Base-by-base conservation (phyloP, 2,329 filamentous ascomycete species). In the Metarhizium humberi region DNA sequence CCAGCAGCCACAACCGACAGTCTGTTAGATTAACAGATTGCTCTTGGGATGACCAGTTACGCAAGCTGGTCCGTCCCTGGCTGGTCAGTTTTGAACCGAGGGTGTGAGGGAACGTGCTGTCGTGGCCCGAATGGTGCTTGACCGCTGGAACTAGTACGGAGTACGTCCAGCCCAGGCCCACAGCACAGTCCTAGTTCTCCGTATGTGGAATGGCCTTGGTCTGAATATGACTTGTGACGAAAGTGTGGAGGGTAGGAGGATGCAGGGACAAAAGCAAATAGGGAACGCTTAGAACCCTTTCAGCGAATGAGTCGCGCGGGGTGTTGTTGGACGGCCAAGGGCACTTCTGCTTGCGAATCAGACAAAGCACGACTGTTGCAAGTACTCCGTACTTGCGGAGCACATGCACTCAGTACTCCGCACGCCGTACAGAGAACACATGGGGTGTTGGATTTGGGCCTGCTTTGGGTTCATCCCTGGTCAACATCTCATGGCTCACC, bases 261-360 rank as follows among this genome's bases (percentile, higher is more conserved):
- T 55, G 51, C 55, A 55, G 38, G 55, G 43, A 52, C 50, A 52
- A 50, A 55, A 52, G 53, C 53, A 56, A 55, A 30, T 32, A 53
- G 45, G 45, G 45, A 32, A 43, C 34, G 18, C 52, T 29, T 29
- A 25, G 40, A 20, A 34, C 40, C 10, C 8, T 11, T 29, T 25
- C 13, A 32, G 42, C 51, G 16, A 52, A 52, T 46, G 36, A 30
- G 45, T 7, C 32, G 10, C 32, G 10, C 6, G 10, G 8, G 40
- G 14, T 42, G n/a, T 3, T 42, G 40, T 11, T 34, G 6, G 32
- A 11, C 32, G 25, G 25, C 25, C 25, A 25, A 25, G 25, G 25
- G 25, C 25, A 25, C 25, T 25, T 25, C 25, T 45, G 42, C 18
- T 10, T 45, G 42, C 42, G 40, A 10, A n/a, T 38, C 30, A n/a